A percentile compares a stretch with the other conserved stretches of the same genome.
These are phyloP conservation scores for Cymodocea nodosa DNA, from an alignment of 116 monocot species.

Conservation along the genomic window DNA sequence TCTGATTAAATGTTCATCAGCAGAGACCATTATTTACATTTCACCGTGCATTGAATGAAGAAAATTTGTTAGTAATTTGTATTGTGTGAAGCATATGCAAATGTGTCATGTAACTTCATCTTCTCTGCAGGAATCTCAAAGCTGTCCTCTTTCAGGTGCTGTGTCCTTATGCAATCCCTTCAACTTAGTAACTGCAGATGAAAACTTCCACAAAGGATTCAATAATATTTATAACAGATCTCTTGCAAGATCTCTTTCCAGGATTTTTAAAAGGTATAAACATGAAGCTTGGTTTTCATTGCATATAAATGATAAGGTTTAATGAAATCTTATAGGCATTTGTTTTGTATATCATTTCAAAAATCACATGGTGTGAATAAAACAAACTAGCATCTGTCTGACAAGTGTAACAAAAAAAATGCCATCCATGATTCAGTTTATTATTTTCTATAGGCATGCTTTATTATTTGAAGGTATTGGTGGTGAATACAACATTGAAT, in stretches of 20 bases:
- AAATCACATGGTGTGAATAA: too few species aligned
- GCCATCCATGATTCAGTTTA: too few species aligned
- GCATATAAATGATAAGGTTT: too few species aligned
- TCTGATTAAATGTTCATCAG: too few species aligned
- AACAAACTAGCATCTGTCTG: too few species aligned
- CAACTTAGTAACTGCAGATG: constrained; percentile 84
- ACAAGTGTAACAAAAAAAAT: too few species aligned
- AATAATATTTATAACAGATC: constrained; percentile 80
- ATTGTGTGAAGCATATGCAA: not conserved
- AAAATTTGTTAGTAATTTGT: not conserved
- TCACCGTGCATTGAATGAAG: too few species aligned
- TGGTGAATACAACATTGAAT: constrained; percentile 74
- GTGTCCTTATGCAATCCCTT: constrained; percentile 92
- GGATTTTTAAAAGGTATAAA: constrained; percentile 69
- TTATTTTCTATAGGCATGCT: constrained; percentile 42
- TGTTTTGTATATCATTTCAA: too few species aligned
- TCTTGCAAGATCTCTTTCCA: constrained; percentile 60
- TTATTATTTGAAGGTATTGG: constrained; percentile 70
- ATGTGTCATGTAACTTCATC: not conserved
- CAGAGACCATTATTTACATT: too few species aligned
- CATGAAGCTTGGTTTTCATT: not conserved
- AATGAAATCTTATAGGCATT: too few species aligned
- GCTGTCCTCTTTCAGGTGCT: constrained; percentile 72
- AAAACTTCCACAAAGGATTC: constrained; percentile 86
- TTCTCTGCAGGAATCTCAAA: constrained; percentile 56